Evolutionary conservation across 768 basidiomycete species (phyloP), one percentile per base, ranked within the genome.

Genomic region (Kwoniella dendrophila): DNA sequence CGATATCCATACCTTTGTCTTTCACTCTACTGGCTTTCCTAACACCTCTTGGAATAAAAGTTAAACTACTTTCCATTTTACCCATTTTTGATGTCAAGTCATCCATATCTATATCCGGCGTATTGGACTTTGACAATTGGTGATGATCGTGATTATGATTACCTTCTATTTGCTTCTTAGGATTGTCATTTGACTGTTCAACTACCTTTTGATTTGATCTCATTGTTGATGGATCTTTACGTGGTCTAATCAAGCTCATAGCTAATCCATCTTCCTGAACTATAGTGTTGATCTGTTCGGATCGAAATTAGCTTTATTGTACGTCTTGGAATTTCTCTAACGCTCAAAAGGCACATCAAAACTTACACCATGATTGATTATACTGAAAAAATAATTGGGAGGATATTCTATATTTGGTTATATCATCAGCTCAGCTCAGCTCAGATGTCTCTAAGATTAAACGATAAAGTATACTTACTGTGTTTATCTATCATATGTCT

Each of bases 301-400:
- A 52, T 32, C 53, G 12, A 7, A 27, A 18, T 36, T 36, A 59
- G 41, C 57, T 3, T 55, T 44, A 6, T 43, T 20, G 24, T 32
- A 3, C 20, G 40, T 11, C 30, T 34, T 24, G 22, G 18, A 26
- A 6, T 44, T 18, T 20, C 36, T 33, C 33, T 10, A 6, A 4
- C 16, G 43, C 43, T 6, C 43, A 44, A 44, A 11, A 11, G 43
- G 6, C 26, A 47, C 27, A 27, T 34, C 27, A 6, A 22, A 11
- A 67, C 75, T 56, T 38, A 77, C 74, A 22, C 92, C 92, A 74
- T 90, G 92, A 79, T 93, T 93, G 16, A 90, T 92, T 20, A 95
- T 88, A 20, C 89, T 85, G 75, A 94, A 95, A 79, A 91, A 94
- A 78, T 88, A 95, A 72, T 92, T 86, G 73, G 90, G 90, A 4